A percentile compares a stretch with the other conserved stretches of the same genome.
phyloP scores from a whole-genome alignment of 768 basidiomycete genomes.

The Tulasnella sp. region DNA sequence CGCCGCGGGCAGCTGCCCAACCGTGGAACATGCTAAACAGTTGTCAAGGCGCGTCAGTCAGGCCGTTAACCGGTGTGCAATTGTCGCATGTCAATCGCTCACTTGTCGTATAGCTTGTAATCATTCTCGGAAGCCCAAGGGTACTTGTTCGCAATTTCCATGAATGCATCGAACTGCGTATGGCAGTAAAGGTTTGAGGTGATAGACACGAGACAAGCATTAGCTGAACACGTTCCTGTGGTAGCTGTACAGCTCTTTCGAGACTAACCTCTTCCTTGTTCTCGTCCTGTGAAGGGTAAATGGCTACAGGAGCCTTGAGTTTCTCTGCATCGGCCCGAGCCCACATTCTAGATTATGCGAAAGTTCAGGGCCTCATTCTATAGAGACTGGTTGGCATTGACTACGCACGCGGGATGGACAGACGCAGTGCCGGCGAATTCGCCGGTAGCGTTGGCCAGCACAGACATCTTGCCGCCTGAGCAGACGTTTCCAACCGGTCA shows the following conservation, averaged over 20 bases:
- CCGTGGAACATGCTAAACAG: not conserved
- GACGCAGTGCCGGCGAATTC: conserved; percentile 33
- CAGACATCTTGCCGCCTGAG: conserved; percentile 23
- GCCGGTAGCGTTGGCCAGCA: conserved; percentile 28
- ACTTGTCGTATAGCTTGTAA: not conserved
- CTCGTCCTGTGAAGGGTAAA: conserved; percentile 51
- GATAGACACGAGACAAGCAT: not conserved
- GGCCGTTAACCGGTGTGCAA: not conserved
- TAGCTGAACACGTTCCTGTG: not conserved
- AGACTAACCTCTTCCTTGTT: conserved; percentile 38
- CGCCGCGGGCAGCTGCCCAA: conserved; percentile 10
- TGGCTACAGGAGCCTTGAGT: conserved; percentile 39
- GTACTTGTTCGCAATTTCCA: not conserved
- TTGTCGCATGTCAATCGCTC: not conserved
- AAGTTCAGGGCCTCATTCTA: not conserved
- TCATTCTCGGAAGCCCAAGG: conserved; percentile 5
- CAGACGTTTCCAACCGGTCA: not conserved
- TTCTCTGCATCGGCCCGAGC: conserved; percentile 39
- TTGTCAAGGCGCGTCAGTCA: not conserved
- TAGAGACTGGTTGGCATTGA: not conserved
- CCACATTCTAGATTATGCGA: conserved; percentile 33
- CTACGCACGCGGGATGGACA: conserved; percentile 45
- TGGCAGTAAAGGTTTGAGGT: not conserved
- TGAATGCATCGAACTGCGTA: not conserved
- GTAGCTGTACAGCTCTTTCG: not conserved